Base-by-base conservation (phyloP, 2,329 filamentous ascomycete genomes). In the Diaporthe eres region DNA sequence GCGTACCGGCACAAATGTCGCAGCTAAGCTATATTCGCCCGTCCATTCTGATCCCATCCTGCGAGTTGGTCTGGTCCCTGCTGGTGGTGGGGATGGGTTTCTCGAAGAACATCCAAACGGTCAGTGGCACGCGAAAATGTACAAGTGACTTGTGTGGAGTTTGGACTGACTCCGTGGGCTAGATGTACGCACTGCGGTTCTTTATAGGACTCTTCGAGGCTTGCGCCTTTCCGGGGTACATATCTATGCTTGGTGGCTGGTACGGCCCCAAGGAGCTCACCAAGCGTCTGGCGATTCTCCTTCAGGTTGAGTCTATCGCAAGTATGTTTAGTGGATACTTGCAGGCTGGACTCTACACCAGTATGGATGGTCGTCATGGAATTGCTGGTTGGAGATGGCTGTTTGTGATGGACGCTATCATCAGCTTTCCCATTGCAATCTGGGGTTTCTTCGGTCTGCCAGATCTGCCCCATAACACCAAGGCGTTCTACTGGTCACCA, bases 381-480 rank as follows among this genome's bases (percentile, higher is more conserved):
- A 65, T 74, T 19, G 61, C 61, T 44, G 72, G 60, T 19, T 74
- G 61, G 61, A 65, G 71, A 28, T 74, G 71, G 71, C 58, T 74
- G 13, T 74, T 74, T 25, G 31, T 74, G 42, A 57, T 74, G n/a
- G 71, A 74, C 17, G 71, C 57, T n/a, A n/a, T 67, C 13, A 61
- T 65, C 28, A 60, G 63, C 15, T 60, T 65, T 28, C 22, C 60
- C 9, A 57, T 74, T 17, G 61, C 72, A 12, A 42, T 60, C 17
- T 19, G 53, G 28, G 47, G 61, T n/a, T 60, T 70, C 63, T 74
- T 71, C 28, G 61, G 39, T 44, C 22, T 74, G n/a, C 72, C 72
- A 6, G 72, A 74, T 53, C 58, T 68, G 6, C 72, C 72, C 3
- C 55, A 58, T 7, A 58, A 58, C 19, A 58, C 55, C 17, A 37